Evolutionary conservation across 2,329 filamentous ascomycete species (phyloP), one percentile per base, ranked within the genome.

Genomic region (Lecanoromycetidae sp.): DNA sequence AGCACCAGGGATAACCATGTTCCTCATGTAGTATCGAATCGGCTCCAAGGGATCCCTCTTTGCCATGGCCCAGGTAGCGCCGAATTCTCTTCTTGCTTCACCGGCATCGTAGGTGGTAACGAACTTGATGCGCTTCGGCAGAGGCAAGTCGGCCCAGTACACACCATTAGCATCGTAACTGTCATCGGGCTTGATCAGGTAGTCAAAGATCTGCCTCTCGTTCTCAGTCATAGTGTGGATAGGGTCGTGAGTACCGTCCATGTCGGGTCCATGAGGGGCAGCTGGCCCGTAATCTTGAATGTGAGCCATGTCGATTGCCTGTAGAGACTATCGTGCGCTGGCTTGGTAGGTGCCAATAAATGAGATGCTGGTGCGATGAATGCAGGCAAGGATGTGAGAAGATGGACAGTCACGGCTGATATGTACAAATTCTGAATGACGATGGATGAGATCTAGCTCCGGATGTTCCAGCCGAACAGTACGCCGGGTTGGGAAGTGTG

Each of bases 121-220:
- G 61, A 96, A 96, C 53, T 71, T 71, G 59, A 85, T 62, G 53
- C 85, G 80, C 69, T 90, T 67, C 51, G 64, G 57, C 42, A 87
- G 60, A 17, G 82, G 79, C 57, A 96, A 71, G 61, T 95, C 90
- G 27, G 88, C 90, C 88, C 88, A 96, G 75, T 96, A 96, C 55
- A 78, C 75, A 52, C 90, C 90, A 17, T 88, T 77, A 46, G 75
- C 66, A 47, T 83, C 85, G 68, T 90, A 95, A 54, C 80, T 83
- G 68, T 96, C 90, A 60, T 93, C 85, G 2, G 90, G 90, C 46
- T 84, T 83, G 48, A 93, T 83, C 49, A 95, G 71, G 56, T 82
- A 77, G 58, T 82, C 75, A 69, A 95, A 94, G 57, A 81, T 74
- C 34, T 69, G 71, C 52, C 70, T 69, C 61, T 84, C 79, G 49